phyloP scores from a whole-genome alignment of 371 early-diverging fungal species.

The Thermomucor indicae-seudaticae region DNA sequence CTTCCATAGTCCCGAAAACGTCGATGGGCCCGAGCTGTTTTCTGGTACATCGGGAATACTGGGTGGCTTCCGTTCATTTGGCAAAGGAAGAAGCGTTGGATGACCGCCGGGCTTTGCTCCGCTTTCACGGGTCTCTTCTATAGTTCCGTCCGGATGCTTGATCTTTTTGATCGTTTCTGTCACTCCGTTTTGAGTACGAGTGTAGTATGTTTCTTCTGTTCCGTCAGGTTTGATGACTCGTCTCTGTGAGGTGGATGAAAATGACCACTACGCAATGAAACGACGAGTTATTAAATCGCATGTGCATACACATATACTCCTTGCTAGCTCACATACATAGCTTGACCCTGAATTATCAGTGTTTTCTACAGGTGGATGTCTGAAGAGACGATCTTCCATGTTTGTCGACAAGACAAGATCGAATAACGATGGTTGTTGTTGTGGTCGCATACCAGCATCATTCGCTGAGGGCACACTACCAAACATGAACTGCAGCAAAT shows the following conservation, averaged over 20 bases:
- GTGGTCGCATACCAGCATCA: too few relatives aligned
- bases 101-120: not conserved
- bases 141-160: constrained; percentile 30
- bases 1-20: not conserved
- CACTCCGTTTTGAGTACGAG: constrained; percentile 25
- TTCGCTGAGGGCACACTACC: too few relatives aligned
- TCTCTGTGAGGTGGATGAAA: constrained; percentile 24
- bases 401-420: not conserved
- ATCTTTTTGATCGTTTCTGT: constrained; percentile 32
- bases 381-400: constrained; percentile 1
- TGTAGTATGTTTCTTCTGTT: constrained; percentile 26
- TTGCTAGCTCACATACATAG: not conserved
- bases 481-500: not conserved
- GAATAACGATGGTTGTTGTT: not conserved
- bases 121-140: constrained; percentile 26
- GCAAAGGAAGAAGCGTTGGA: not conserved
- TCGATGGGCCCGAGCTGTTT: too few relatives aligned
- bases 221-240: constrained; percentile 29
- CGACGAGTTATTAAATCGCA: not conserved
- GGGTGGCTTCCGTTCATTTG: not conserved
- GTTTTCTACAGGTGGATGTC: not conserved
- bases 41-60: not conserved
- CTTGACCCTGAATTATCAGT: too few relatives aligned
- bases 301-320: too few relatives aligned
- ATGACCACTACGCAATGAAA: constrained; percentile 16